Conservation (phyloP, 2,329 filamentous ascomycete genomes). For the Zymoseptoria crescenta region DNA sequence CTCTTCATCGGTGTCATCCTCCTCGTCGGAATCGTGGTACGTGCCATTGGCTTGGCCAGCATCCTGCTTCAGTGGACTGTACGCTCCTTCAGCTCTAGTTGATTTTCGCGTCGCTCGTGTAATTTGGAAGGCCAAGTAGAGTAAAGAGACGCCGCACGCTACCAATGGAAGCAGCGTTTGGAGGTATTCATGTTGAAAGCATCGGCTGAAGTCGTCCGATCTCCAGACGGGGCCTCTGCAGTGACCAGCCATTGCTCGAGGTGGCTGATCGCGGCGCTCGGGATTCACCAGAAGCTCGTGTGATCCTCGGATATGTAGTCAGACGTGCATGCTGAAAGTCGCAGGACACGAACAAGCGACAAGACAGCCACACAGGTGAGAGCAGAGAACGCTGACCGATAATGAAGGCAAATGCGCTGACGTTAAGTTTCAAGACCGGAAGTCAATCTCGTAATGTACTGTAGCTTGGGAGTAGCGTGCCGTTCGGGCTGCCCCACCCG, state of each 20-base stretch:
- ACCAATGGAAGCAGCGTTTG: slow-evolving; percentile 71
- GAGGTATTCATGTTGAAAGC: slow-evolving; percentile 63
- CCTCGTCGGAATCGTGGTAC: slow-evolving; percentile 10
- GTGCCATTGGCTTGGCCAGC: slow-evolving; percentile 15
- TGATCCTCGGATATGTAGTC: not conserved
- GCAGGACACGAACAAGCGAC: not conserved
- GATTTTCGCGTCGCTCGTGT: slow-evolving; percentile 34
- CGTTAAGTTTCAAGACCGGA: not conserved
- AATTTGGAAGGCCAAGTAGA: slow-evolving; percentile 55
- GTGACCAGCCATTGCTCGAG: slow-evolving; percentile 39
- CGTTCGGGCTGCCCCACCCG: not conserved
- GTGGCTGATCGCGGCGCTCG: not conserved
- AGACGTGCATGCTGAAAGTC: not conserved
- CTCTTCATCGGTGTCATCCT: slow-evolving; percentile 29
- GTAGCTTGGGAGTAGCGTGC: not conserved
- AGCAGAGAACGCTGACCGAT: not conserved
- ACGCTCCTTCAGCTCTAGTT: slow-evolving; percentile 37
- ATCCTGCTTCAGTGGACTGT: slow-evolving; percentile 45
- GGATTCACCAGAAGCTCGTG: not conserved
- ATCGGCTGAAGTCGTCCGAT: slow-evolving; percentile 53
- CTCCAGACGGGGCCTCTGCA: slow-evolving; percentile 54
- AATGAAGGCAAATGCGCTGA: not conserved
- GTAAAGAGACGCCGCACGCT: slow-evolving; percentile 61
- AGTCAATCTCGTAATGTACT: not conserved
- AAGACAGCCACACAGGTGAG: not conserved